phyloP scores from a whole-genome alignment of 2,329 filamentous ascomycete species.

The Aspergillus oerlinghausenensis region DNA sequence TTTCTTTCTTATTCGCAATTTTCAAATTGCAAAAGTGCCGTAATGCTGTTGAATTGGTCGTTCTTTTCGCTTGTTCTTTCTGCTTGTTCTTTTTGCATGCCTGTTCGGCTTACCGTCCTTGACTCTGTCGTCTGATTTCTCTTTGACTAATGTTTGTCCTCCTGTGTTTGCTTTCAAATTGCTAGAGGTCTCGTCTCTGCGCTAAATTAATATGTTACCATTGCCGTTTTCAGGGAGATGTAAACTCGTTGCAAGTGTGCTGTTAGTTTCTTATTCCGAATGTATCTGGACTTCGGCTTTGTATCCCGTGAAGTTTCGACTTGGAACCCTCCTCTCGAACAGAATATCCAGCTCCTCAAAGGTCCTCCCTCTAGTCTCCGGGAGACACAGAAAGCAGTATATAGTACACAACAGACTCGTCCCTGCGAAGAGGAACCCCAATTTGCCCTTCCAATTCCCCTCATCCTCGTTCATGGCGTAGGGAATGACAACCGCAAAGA shows the following conservation, averaged over 20 bases:
- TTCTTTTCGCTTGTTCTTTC: background rate
- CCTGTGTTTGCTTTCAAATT: background rate
- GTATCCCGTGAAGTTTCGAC: constrained; percentile 17
- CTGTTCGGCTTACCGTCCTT: background rate
- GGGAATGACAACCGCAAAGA: constrained; percentile 30
- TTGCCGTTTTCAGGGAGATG: background rate
- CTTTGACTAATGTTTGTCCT: background rate
- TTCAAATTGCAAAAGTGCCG: no score
- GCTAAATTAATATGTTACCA: background rate
- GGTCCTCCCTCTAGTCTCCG: constrained; percentile 27
- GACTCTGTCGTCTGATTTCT: background rate
- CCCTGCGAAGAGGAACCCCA: constrained; percentile 30
- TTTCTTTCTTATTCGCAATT: no score
- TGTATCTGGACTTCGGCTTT: background rate
- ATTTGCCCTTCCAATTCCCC: constrained; percentile 27
- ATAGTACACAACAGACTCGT: constrained; percentile 18
- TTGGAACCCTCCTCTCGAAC: constrained; percentile 21
- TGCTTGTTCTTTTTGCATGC: background rate
- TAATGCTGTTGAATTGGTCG: no score
- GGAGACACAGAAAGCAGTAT: constrained; percentile 30
- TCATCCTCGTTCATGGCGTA: constrained; percentile 32
- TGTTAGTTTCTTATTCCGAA: background rate
- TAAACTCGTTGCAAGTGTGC: background rate
- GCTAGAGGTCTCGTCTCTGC: no score
- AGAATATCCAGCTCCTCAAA: constrained; percentile 30